These are phyloP conservation scores for Brettanomyces sp. DNA, from an alignment of 805 yeast genomes.

Conservation along the genomic window DNA sequence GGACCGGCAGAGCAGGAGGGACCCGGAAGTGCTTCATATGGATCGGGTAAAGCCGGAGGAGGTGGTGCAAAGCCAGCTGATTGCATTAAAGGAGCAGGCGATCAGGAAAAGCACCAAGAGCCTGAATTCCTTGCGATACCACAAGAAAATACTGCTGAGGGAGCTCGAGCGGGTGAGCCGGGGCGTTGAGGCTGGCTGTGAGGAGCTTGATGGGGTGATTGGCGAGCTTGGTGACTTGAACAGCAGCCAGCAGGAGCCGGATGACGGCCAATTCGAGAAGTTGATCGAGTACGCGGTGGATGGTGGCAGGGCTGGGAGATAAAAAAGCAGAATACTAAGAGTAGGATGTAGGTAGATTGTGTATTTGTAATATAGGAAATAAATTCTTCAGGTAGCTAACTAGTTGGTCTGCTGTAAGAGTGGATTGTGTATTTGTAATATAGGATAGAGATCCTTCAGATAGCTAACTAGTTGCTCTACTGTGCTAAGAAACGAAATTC, in stretches of 20 bases:
- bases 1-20: background rate
- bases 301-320: background rate
- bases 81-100: constrained; percentile 8
- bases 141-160: constrained; percentile 7
- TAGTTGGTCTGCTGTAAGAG: too few species aligned
- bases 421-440: too few species aligned
- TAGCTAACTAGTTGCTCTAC: too few species aligned
- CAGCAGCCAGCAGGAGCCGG: constrained; percentile 6
- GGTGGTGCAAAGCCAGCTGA: constrained; percentile 13
- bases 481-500: too few species aligned
- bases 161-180: constrained; percentile 7
- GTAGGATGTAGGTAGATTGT: too few species aligned
- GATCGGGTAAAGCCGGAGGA: constrained; percentile 14
- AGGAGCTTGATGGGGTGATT: constrained; percentile 7
- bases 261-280: constrained; percentile 13
- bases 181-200: constrained; percentile 5
- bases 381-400: too few species aligned
- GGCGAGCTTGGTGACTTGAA: constrained; percentile 7
- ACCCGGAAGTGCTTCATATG: background rate
- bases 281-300: constrained; percentile 11
- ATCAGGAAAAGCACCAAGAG: constrained; percentile 9
- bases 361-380: too few species aligned
- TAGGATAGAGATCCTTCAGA: too few species aligned
- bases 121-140: constrained; percentile 7
- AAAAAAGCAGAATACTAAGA: too few species aligned